Base-by-base conservation (phyloP, 2,329 filamentous ascomycete genomes). In the Ophiocordyceps camponoti-leonardi region DNA sequence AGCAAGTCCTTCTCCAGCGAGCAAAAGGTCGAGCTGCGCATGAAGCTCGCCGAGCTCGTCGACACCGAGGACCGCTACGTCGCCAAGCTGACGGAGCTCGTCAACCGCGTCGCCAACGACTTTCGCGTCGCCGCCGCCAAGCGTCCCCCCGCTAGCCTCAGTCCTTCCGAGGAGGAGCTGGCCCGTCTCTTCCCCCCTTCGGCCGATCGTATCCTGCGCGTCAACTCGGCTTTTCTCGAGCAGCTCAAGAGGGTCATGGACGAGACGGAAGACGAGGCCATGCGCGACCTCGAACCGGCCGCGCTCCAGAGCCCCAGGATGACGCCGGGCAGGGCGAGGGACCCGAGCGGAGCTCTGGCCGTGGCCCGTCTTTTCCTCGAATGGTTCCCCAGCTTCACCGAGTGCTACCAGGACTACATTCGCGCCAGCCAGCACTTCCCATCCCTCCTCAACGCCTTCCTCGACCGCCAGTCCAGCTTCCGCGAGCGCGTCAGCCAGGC, bases 51-150 rank as follows among this genome's bases (percentile, higher is more conserved):
- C 48, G 92, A 98, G 61, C 67, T 96, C 48, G 77, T 95, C 31
- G 85, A 94, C 55, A 98, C 92, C 0, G 92, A 98, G 61, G 86
- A 92, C 58, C 81, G 86, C 60, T 98, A 96, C 62, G 86, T 98
- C 40, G 73, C 75, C 54, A 95, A 96, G 61, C 65, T 98, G 47
- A 77, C 84, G 49, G 84, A 92, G 52, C 66, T 98, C 49, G 83
- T 94, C 40, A 78, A 83, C 50, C 77, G 81, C 48, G 78, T 95
- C 28, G 86, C 86, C 23, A 76, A 78, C 46, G 84, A 93, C 49
- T 88, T 93, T 54, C 79, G 84, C 30, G 67, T 80, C 44, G 81
- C 79, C 50, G 81, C 82, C 4, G 77, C 72, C 53, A 66, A 66
- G 28, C 73, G 73, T 53, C 61, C 67, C 13, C 58, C 69, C 30